Evolutionary conservation across 495 filamentous ascomycete genomes (phyloP).

Genomic region (Xylaria longipes): DNA sequence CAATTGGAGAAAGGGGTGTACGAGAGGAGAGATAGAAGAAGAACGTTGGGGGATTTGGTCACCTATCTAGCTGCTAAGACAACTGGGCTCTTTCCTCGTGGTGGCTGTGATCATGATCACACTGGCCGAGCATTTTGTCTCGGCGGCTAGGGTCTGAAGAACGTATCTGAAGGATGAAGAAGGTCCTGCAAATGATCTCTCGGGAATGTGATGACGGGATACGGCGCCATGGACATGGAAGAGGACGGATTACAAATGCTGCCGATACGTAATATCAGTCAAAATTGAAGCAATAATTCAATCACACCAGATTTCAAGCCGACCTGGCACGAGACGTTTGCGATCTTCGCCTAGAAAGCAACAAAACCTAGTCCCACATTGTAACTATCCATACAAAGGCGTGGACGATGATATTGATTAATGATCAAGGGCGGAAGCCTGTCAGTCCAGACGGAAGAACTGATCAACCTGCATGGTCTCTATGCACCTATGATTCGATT

Average conservation of each 20-base stretch:
- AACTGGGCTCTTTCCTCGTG: neutral
- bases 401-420: conserved; percentile 5
- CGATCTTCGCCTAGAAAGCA: neutral
- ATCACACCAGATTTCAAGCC: neutral
- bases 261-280: neutral
- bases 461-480: neutral
- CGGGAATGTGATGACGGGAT: neutral
- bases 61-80: neutral
- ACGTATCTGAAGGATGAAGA: neutral
- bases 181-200: neutral
- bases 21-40: neutral
- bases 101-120: neutral
- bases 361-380: neutral
- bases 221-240: conserved; percentile 3
- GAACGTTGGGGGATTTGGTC: neutral
- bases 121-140: neutral
- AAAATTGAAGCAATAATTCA: neutral
- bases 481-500: neutral
- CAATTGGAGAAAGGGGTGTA: neutral
- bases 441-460: neutral
- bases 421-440: neutral
- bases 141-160: neutral
- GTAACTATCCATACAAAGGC: neutral
- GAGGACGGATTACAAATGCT: conserved; percentile 11
- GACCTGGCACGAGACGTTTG: neutral